Evolutionary conservation across 257 asterid genomes (phyloP), one percentile per base, ranked within the genome.

Genomic region (Ligustrum vulgare): DNA sequence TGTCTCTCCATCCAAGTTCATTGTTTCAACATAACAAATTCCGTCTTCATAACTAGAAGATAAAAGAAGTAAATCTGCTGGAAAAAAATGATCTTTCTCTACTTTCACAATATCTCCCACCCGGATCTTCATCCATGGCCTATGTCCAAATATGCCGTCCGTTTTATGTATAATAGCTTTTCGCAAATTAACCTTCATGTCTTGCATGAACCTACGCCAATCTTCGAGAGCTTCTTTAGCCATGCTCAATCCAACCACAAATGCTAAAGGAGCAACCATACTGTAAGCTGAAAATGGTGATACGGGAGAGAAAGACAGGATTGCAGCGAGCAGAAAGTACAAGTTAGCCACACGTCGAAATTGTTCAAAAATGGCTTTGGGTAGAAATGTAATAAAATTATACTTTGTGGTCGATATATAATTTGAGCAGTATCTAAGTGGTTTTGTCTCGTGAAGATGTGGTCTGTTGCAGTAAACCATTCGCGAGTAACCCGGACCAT

Each of bases 231-330:
- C 98, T 81, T 94, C 98, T 79, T 94, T 94, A n/a, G 95, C 96
- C 98, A 94, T 94, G 74, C 98, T 94, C 92, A 92, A 75, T 4
- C 98, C 98, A 79, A 94, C 97, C 65, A 94, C 98, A 83, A 94
- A 89, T 25, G 82, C 91, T 77, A 94, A 79, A 9, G 98, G 98
- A 79, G 97, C 97, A 71, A 92, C 87, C 98, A 92, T 91, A 77
- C 98, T 94, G 70, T 88, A 51, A 76, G 93, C 85, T 25, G 88
- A 80, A 83, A 94, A 89, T 0, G 98, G 98, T 34, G 98, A 75
- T 43, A 94, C 87, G 0, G 97, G 96, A 69, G 97, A 89, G 43
- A 91, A 85, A 2, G 98, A 94, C 72, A 94, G 82, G 75, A 84
- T 85, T 18, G 98, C 97, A 16, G 96, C 94, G 45, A 90, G 85